Evolutionary conservation across 139 green algal species (phyloP).

Genomic region (Chlamydomonas eustigma): DNA sequence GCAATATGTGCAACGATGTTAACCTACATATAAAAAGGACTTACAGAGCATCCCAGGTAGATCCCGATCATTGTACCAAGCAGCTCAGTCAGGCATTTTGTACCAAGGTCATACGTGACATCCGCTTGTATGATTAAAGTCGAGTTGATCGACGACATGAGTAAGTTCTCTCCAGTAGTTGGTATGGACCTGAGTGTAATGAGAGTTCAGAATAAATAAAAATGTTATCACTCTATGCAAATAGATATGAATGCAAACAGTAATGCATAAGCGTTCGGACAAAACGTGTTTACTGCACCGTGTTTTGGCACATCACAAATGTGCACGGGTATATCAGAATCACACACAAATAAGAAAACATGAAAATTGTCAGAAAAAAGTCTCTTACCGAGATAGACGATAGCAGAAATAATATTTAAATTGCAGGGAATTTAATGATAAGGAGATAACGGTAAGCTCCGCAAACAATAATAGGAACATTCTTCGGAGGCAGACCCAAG

Average conservation of each 20-base stretch:
- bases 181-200: neutral
- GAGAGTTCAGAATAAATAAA: neutral
- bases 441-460: no score
- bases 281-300: no score
- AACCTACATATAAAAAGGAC: neutral
- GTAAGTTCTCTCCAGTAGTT: neutral
- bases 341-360: no score
- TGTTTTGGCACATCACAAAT: no score
- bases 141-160: neutral
- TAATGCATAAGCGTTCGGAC: neutral
- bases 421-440: no score
- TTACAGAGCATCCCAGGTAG: conserved; percentile 9
- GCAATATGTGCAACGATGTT: neutral
- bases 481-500: no score
- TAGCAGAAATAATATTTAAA: no score
- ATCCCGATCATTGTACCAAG: conserved; percentile 10
- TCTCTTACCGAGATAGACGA: no score
- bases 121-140: neutral
- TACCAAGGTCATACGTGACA: neutral
- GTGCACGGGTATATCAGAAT: no score
- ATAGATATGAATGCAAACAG: neutral
- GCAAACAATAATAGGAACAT: no score
- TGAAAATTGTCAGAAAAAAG: no score
- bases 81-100: conserved; percentile 8
- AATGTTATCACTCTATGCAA: neutral